phyloP scores from a whole-genome alignment of 2,329 filamentous ascomycete genomes.

The Ophiostoma ips region DNA sequence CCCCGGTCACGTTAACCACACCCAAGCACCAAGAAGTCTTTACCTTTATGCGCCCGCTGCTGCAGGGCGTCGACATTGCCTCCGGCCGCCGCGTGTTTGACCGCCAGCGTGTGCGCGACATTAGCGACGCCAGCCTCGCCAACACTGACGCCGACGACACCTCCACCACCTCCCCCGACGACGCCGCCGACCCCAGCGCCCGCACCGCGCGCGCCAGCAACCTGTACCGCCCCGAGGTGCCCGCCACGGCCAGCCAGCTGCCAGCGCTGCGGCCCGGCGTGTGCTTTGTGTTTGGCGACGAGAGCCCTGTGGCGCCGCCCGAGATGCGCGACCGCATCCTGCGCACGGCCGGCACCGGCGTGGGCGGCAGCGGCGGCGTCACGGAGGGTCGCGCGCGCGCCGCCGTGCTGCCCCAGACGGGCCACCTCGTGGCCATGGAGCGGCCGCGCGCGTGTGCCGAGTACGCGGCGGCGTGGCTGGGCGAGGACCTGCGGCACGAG shows the following conservation, averaged over 20 bases:
- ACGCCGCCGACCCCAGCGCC: slow-evolving; percentile 1
- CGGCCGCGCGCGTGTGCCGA: slow-evolving; percentile 52
- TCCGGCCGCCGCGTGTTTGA: slow-evolving; percentile 26
- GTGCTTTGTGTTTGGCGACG: slow-evolving; percentile 54
- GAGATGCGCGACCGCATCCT: slow-evolving; percentile 44
- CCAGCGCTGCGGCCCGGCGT: slow-evolving; percentile 48
- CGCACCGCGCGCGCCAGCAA: slow-evolving; percentile 27
- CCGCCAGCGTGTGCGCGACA: slow-evolving; percentile 30
- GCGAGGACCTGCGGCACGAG: slow-evolving; percentile 42
- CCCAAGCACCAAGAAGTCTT: slow-evolving; percentile 82
- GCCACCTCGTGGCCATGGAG: slow-evolving; percentile 80
- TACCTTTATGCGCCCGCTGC: slow-evolving; percentile 55
- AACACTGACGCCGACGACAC: neutral
- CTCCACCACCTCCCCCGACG: too few relatives aligned
- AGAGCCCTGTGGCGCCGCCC: slow-evolving; percentile 40
- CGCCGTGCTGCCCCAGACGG: slow-evolving; percentile 48
- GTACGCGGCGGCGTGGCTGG: slow-evolving; percentile 42
- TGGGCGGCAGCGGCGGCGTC: slow-evolving; percentile 53
- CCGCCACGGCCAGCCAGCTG: slow-evolving; percentile 41
- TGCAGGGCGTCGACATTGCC: slow-evolving; percentile 27
- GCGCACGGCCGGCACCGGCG: slow-evolving; percentile 46
- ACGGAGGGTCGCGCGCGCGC: slow-evolving; percentile 52
- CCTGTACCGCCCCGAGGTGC: slow-evolving; percentile 55
- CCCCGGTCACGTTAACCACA: slow-evolving; percentile 55
- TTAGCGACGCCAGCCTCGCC: slow-evolving; percentile 25